A percentile compares a stretch with the other conserved stretches of the same genome.
Conservation (phyloP, 352 stramenopile species). For the Phytophthora hibernalis region DNA sequence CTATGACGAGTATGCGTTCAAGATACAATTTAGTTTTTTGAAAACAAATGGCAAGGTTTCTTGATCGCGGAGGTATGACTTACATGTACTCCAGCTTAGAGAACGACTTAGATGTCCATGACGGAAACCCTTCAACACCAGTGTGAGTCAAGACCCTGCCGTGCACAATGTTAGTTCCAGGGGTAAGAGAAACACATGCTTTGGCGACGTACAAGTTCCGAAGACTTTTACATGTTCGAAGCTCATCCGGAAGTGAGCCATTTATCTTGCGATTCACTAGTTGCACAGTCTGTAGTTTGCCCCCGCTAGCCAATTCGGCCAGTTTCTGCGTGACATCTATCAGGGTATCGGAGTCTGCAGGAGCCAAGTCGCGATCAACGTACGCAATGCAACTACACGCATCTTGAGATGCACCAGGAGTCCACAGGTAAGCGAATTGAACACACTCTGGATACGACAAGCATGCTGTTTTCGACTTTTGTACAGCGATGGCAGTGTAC, state of each 20-base stretch:
- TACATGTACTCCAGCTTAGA: conserved; percentile 49
- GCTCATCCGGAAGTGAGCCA: conserved; percentile 29
- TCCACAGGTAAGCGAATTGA: conserved; percentile 22
- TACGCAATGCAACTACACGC: conserved; percentile 33
- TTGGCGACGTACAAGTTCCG: conserved; percentile 37
- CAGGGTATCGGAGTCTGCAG: conserved; percentile 13
- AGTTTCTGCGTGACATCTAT: conserved; percentile 29
- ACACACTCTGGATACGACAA: conserved; percentile 19
- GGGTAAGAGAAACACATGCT: not conserved
- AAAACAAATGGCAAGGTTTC: not conserved
- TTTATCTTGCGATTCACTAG: conserved; percentile 41
- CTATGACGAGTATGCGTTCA: conserved; percentile 14
- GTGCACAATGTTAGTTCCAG: conserved; percentile 2
- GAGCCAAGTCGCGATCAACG: conserved; percentile 41
- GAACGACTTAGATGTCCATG: conserved; percentile 34
- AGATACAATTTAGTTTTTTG: not conserved
- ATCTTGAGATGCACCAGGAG: conserved; percentile 10
- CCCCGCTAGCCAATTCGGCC: conserved; percentile 23
- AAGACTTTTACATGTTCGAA: conserved; percentile 25
- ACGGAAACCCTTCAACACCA: conserved; percentile 30
- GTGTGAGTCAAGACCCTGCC: conserved; percentile 45
- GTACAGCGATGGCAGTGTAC: conserved; percentile 29
- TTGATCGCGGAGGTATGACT: not conserved
- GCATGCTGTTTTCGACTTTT: conserved; percentile 12
- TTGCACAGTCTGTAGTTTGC: conserved; percentile 35